Evolutionary conservation across 352 stramenopile species (phyloP), one percentile per base, ranked within the genome.

Genomic region (Phytophthora sp.): DNA sequence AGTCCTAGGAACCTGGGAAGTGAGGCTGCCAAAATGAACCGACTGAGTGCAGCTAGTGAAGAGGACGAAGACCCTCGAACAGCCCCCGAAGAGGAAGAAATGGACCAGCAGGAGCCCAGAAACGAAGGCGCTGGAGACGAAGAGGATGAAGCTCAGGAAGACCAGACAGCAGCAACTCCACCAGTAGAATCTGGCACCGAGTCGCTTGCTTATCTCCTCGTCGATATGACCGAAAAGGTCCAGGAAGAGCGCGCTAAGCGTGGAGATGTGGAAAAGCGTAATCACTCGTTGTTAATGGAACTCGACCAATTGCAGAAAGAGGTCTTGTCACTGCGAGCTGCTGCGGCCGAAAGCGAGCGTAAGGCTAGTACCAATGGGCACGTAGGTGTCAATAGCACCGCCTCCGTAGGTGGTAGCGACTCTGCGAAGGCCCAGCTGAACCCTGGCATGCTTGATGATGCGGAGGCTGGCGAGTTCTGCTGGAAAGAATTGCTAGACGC

Each of bases 291-390:
- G 28, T 66, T 92, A 44, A 69, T 82, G 21, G 83, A 92, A 56
- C 66, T 89, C 24, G 80, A 92, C 55, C 77, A 87, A 54, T 63
- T 92, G 18, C 83, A 92, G 45, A 66, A 74, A 32, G 79, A 87
- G 18, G 57, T 89, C 13, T 57, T 92, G 10, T 66, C 85, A 4
- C 62, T 90, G 10, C 80, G 83, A 52, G 79, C 81, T 15, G 64
- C 73, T 32, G 44, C 45, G 50, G 42, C 62, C 4, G 51, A 60
- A 23, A 65, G 24, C 24, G 49, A 63, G n/a, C 50, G 28, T 11
- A 54, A 51, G 43, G 15, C 26, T 8, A 48, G 7, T 18, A 26
- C 15, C 10, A 9, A 13, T 21, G 15, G 4, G 15, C 54, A 54
- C 39, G 20, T 11, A 5, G 42, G 24, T 48, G 9, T 18, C 17